Evolutionary conservation across 805 yeast species (phyloP).

Genomic region (Sugiyamaella marilandica): DNA sequence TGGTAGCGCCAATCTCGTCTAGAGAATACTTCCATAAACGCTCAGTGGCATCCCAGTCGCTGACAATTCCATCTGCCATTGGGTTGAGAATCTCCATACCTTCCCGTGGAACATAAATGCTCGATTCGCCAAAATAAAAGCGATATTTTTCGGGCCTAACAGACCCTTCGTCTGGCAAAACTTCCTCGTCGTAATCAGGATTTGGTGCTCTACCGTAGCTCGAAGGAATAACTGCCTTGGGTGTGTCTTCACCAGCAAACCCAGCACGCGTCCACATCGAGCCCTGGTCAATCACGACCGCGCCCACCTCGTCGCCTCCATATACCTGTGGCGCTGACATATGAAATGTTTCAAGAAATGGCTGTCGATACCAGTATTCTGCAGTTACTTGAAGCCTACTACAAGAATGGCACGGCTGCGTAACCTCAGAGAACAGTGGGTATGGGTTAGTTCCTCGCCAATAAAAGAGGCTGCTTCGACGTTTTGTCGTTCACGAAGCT

Average conservation of each 20-base stretch:
- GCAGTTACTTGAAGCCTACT: no score
- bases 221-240: slow-evolving; percentile 70
- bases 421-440: not conserved
- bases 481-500: not conserved
- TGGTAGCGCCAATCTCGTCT: slow-evolving; percentile 44
- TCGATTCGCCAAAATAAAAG: slow-evolving; percentile 22
- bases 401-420: no score
- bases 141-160: slow-evolving; percentile 6
- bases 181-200: slow-evolving; percentile 11
- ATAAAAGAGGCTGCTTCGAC: not conserved
- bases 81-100: slow-evolving; percentile 21
- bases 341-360: not conserved
- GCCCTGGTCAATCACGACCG: slow-evolving; percentile 88
- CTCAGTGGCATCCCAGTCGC: slow-evolving; percentile 81
- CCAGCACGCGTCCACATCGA: slow-evolving; percentile 79
- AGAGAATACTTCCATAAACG: slow-evolving; percentile 68
- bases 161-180: slow-evolving; percentile 5
- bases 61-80: slow-evolving; percentile 25
- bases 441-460: not conserved
- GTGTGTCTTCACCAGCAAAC: slow-evolving; percentile 86
- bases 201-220: slow-evolving; percentile 2
- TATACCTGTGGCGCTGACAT: slow-evolving; percentile 17
- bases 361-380: no score
- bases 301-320: slow-evolving; percentile 69
- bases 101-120: slow-evolving; percentile 17